These are phyloP conservation scores for Coniophora puteana DNA, from an alignment of 1,284 basidiomycete species.

Conservation along the genomic window DNA sequence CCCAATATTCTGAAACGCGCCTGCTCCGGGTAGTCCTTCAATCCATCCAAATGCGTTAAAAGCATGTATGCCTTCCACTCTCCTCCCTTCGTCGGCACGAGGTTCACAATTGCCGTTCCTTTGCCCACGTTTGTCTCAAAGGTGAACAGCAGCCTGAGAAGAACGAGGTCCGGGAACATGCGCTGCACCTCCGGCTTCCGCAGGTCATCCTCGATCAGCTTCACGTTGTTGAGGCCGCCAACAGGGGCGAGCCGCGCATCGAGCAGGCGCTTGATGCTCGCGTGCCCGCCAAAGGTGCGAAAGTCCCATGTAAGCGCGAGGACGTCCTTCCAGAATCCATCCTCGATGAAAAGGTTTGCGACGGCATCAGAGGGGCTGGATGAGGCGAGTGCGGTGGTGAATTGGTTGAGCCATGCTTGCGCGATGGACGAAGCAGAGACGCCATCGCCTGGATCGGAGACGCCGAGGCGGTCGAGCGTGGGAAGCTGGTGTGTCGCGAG, in stretches of 20 bases:
- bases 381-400: slow-evolving; percentile 33
- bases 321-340: slow-evolving; percentile 58
- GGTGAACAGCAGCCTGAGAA: slow-evolving; percentile 55
- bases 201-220: slow-evolving; percentile 32
- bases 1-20: not conserved
- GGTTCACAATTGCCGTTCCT: slow-evolving; percentile 47
- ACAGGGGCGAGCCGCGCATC: slow-evolving; percentile 37
- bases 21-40: slow-evolving; percentile 49
- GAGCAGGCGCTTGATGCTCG: slow-evolving; percentile 41
- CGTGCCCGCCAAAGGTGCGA: slow-evolving; percentile 50
- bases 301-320: slow-evolving; percentile 64
- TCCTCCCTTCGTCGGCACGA: slow-evolving; percentile 45
- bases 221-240: slow-evolving; percentile 34
- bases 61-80: slow-evolving; percentile 57
- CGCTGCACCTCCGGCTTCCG: slow-evolving; percentile 31
- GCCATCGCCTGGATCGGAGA: slow-evolving; percentile 28
- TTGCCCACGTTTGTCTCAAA: slow-evolving; percentile 52
- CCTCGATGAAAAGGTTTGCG: slow-evolving; percentile 36
- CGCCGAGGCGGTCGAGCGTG: slow-evolving; percentile 41
- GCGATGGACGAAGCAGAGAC: slow-evolving; percentile 36
- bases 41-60: slow-evolving; percentile 57
- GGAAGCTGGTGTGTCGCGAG: too few relatives aligned
- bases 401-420: slow-evolving; percentile 41
- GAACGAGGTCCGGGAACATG: slow-evolving; percentile 54
- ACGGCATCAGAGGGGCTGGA: slow-evolving; percentile 34